These are phyloP conservation scores for Setaria italica DNA, from an alignment of 202 grass and related monocot species.

Conservation along the genomic window DNA sequence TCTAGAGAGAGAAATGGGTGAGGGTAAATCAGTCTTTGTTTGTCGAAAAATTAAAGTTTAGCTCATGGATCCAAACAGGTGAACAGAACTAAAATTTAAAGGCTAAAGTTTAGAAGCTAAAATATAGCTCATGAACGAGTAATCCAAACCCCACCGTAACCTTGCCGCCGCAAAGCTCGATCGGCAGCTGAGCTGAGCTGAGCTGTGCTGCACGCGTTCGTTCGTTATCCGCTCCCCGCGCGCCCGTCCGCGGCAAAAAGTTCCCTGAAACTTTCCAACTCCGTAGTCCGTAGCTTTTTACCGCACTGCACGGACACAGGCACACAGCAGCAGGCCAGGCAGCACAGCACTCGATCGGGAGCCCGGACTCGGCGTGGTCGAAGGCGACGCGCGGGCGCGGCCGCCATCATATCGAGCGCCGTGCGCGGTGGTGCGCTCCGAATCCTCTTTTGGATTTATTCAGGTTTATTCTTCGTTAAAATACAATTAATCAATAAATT, in stretches of 20 bases:
- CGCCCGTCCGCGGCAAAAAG: neutral
- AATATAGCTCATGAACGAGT: no score
- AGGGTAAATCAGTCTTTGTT: no score
- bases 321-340: neutral
- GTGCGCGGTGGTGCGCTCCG: neutral
- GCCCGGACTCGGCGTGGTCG: neutral
- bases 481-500: no score
- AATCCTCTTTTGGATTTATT: no score
- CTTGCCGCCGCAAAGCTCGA: constrained; percentile 30
- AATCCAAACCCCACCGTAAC: neutral
- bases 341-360: neutral
- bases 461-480: no score
- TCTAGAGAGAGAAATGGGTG: no score
- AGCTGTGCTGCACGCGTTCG: neutral
- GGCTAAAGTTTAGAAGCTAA: no score
- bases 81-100: no score
- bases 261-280: neutral
- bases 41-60: no score
- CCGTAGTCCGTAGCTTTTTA: constrained; percentile 6
- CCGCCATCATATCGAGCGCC: constrained; percentile 20
- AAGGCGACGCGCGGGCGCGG: neutral
- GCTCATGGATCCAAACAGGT: no score
- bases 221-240: neutral
- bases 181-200: neutral
- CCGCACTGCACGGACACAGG: neutral